Evolutionary conservation across 306 rosid species (phyloP), one percentile per base, ranked within the genome.

Genomic region (Purshia tridentata): DNA sequence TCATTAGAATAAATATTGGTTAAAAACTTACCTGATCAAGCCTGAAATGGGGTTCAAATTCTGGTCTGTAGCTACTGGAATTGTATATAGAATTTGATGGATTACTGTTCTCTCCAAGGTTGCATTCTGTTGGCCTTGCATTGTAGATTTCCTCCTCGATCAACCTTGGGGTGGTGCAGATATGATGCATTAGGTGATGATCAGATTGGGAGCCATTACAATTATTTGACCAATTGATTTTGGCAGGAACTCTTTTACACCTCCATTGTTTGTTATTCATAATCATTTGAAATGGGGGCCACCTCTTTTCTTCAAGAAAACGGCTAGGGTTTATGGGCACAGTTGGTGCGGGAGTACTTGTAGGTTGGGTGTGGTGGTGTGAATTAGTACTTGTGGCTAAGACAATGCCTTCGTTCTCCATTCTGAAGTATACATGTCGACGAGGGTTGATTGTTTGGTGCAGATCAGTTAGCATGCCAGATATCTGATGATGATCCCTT

Each of bases 261-360:
- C 70, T 81, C 62, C 73, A 69, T 20, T 54, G 29, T 85, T 81
- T 77, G 15, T 47, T 75, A 23, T 50, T 65, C 40, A 45, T 81
- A 20, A 73, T 57, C 70, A 45, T 76, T n/a, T 84, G 77, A 5
- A 61, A 72, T 13, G 87, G 87, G 64, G 85, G 90, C 88, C 86
- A 80, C 51, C 48, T 85, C 81, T 81, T 85, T 70, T 77, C 82
- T 74, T 85, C 88, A 40, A 73, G 83, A 75, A 89, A 83, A 37
- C 77, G 80, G 79, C 52, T 44, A 41, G 74, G 74, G 22, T 42
- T 54, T 9, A 20, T 8, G 6, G 66, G 53, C 19, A 19, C 18
- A 11, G 53, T 9, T 70, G 22, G 64, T 41, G 8, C 1, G 19
- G 16, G 23, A 5, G n/a, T 29, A 6, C n/a, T n/a, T 23, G 29